Percentiles rank a stretch among this genome's conserved stretches.
Evolutionary conservation across 1,284 basidiomycete species (phyloP).

Genomic region (Apiotrichum sp.): DNA sequence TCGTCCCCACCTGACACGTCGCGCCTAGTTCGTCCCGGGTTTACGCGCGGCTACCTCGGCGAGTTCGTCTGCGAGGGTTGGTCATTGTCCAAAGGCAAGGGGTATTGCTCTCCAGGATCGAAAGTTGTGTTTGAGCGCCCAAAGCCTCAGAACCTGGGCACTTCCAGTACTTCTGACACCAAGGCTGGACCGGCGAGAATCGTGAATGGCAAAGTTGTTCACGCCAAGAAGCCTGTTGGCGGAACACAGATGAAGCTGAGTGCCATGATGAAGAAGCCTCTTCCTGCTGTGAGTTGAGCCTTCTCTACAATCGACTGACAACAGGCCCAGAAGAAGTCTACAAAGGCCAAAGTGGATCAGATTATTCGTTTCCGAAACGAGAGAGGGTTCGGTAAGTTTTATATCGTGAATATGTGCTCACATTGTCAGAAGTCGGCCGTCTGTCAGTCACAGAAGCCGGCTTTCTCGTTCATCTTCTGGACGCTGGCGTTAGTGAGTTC

Average conservation of each 20-base stretch:
- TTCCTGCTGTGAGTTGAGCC: slow-evolving; percentile 13
- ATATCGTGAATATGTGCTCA: not conserved
- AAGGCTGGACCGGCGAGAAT: slow-evolving; percentile 36
- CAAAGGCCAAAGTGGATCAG: slow-evolving; percentile 40
- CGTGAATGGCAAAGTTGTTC: slow-evolving; percentile 41
- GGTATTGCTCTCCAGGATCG: slow-evolving; percentile 43
- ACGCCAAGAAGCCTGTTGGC: slow-evolving; percentile 28
- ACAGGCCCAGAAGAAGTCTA: slow-evolving; percentile 24
- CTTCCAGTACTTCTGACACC: slow-evolving; percentile 13
- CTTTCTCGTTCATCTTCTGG: slow-evolving; percentile 43
- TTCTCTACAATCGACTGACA: not conserved
- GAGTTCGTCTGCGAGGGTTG: slow-evolving; percentile 47
- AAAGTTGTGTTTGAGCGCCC: slow-evolving; percentile 41
- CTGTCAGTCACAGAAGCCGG: slow-evolving; percentile 41
- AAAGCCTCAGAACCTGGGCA: slow-evolving; percentile 24
- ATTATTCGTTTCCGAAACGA: slow-evolving; percentile 45
- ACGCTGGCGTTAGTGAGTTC: slow-evolving; percentile 40
- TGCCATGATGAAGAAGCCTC: slow-evolving; percentile 39
- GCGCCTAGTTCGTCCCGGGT: slow-evolving; percentile 17
- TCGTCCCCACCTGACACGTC: slow-evolving; percentile 9
- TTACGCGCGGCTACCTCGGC: slow-evolving; percentile 41
- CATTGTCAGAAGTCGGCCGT: slow-evolving; percentile 30
- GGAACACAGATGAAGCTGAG: slow-evolving; percentile 41
- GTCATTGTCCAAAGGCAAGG: slow-evolving; percentile 47
- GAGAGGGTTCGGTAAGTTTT: slow-evolving; percentile 37